These are phyloP conservation scores for Parathielavia hyrcaniae DNA, from an alignment of 495 filamentous ascomycete species.

Conservation along the genomic window DNA sequence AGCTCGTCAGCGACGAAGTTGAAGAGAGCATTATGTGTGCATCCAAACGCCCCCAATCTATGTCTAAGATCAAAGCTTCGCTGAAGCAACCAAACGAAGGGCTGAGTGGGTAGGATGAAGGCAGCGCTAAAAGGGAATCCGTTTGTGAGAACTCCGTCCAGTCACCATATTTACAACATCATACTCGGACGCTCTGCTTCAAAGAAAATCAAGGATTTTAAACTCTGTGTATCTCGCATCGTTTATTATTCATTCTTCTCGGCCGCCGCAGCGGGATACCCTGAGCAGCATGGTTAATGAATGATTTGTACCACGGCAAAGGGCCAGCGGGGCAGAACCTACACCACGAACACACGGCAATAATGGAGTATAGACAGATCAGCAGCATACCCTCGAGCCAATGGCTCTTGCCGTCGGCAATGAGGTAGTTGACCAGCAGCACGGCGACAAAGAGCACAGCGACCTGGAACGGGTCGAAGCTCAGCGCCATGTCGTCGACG, in stretches of 20 bases:
- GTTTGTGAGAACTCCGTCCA: no score
- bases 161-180: no score
- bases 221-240: neutral
- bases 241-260: neutral
- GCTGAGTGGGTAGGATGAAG: no score
- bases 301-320: neutral
- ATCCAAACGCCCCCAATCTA: no score
- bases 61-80: no score
- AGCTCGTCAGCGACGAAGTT: no score
- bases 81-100: no score
- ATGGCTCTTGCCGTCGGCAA: constrained; percentile 56
- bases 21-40: no score
- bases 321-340: constrained; percentile 31
- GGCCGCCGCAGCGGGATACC: neutral
- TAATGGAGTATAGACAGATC: constrained; percentile 67
- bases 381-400: constrained; percentile 73
- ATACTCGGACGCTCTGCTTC: no score
- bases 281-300: neutral
- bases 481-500: constrained; percentile 60
- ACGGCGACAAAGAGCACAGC: constrained; percentile 72
- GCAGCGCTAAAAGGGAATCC: no score
- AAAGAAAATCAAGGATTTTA: no score
- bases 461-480: constrained; percentile 78
- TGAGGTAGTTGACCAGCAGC: constrained; percentile 76
- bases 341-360: constrained; percentile 54